Base-by-base conservation (phyloP, 805 yeast species). In the Starmerella lactis-condensi region DNA sequence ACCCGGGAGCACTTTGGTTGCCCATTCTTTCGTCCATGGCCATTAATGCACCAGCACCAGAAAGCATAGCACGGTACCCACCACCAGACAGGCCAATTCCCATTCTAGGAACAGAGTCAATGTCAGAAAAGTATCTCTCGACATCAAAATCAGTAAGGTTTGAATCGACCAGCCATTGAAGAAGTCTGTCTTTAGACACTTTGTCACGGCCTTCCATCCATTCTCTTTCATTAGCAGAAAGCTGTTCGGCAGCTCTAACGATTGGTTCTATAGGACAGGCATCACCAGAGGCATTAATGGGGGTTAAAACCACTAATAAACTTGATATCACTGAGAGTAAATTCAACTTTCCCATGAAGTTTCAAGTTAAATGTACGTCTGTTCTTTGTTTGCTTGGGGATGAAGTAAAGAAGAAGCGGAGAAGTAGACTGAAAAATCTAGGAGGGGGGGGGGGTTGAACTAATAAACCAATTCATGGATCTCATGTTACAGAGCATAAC, bases 21-120 rank as follows among this genome's bases (percentile, higher is more conserved):
- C 62, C 65, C 2, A 89, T 72, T 41, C 91, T 60, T 45, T 70
- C 69, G 50, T 81, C 94, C 36, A 77, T 54, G 1, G 85, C 93
- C 1, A 83, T 60, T 14, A 81, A 54, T 49, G 72, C 69, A 22
- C 93, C 93, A 10, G 92, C 93, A 2, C 92, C 93, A 35, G 63
- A 56, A 27, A 81, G 55, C 79, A 81, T 77, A 21, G 93, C 91
- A 38, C 94, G 64, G 52, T 77, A 81, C 3, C 93, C 93, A 48
- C 94, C 93, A 27, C 93, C 93, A 11, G 78, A 64, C 42, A 69
- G 67, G 8, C 75, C 69, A 18, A 66, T 41, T 3, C 69, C 82
- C 26, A 75, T 57, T 29, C 62, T 58, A 34, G 65, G 21, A 3
- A 22, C 17, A 7, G 4, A 12, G 4, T 29, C 5, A 7, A 46